phyloP scores from a whole-genome alignment of 2,329 filamentous ascomycete species.

The Ophiocordyceps robertsii region DNA sequence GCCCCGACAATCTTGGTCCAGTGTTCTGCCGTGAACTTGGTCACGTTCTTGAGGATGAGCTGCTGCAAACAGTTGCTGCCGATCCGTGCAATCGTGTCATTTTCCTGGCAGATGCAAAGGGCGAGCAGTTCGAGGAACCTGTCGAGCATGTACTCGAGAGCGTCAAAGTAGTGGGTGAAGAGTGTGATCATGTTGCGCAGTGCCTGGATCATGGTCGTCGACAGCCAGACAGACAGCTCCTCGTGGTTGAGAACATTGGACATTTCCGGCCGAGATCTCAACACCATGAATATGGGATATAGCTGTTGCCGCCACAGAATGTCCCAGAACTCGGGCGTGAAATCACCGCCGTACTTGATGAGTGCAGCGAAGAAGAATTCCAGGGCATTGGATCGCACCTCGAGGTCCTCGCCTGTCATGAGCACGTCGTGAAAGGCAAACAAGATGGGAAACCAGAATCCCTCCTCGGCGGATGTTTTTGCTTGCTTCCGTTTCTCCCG shows the following conservation, averaged over 20 bases:
- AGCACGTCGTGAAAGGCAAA: conserved; percentile 98
- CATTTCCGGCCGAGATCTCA: conserved; percentile 94
- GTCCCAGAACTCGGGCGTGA: conserved; percentile 94
- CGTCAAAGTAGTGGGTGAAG: conserved; percentile 96
- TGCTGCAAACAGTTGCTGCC: conserved; percentile 97
- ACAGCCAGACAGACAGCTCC: conserved; percentile 95
- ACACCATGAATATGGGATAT: conserved; percentile 96
- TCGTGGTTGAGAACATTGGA: conserved; percentile 90
- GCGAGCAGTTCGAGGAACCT: conserved; percentile 90
- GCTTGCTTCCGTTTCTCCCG: conserved; percentile 44
- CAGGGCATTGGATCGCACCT: conserved; percentile 80
- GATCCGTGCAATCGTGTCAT: conserved; percentile 94
- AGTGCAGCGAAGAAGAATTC: conserved; percentile 96
- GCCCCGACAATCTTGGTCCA: conserved; percentile 92
- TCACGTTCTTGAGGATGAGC: conserved; percentile 89
- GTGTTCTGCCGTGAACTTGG: conserved; percentile 74
- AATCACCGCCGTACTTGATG: conserved; percentile 78
- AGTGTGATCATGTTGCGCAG: conserved; percentile 96
- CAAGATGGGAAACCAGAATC: conserved; percentile 96
- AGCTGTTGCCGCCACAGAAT: conserved; percentile 93
- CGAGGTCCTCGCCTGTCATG: conserved; percentile 97
- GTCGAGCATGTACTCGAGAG: conserved; percentile 94
- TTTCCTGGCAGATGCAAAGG: conserved; percentile 96
- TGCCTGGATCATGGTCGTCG: conserved; percentile 98
- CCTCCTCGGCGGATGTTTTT: conserved; percentile 84